Base-by-base conservation (phyloP, 805 yeast genomes). In the Candida vartiovaarae region DNA sequence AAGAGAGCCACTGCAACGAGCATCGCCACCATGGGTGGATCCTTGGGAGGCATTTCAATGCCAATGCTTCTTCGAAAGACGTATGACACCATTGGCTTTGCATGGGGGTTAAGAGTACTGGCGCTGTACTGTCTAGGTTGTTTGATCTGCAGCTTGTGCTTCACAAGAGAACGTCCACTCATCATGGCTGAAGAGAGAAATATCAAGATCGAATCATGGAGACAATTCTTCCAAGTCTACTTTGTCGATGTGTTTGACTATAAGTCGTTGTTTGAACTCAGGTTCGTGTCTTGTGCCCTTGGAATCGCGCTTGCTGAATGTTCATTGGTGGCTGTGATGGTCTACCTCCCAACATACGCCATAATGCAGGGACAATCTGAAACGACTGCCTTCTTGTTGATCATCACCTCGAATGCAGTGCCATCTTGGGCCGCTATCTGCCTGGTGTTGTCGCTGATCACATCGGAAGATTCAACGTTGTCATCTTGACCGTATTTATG, bases 381-480 rank as follows among this genome's bases (percentile, higher is more conserved):
- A 33, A 57, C 67, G 4, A 68, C 68, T 24, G 61, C 72, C 4
- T 76, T 67, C 49, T 46, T 73, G 31, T 57, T 78, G 49, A 59
- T 78, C 37, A 74, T 77, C 29, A 52, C 75, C 4, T 61, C 74
- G 27, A 69, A 68, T 45, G 53, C 63, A 6, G 51, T n/a, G 70
- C 72, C 11, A 63, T 72, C 32, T 61, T 67, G 11, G 75, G 75
- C 3, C 60, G 77, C 43, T 63, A 66, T 49, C 41, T 66, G 11
- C 67, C 72, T 3, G 77, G 76, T 10, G 39, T 60, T 27, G 42
- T 69, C n/a, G 67, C 74, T 36, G 77, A 73, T 45, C 49, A 44
- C 8, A 60, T 66, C 38, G 86, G 86, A 7, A 64, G 76, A 27
- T 76, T 75, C 54, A 80, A 78, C 54, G 68, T 76, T 39, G 70